Percentiles rank a stretch among this genome's conserved stretches.
Evolutionary conservation across 2,329 filamentous ascomycete genomes (phyloP).

Genomic region (Claviceps quebecensis): DNA sequence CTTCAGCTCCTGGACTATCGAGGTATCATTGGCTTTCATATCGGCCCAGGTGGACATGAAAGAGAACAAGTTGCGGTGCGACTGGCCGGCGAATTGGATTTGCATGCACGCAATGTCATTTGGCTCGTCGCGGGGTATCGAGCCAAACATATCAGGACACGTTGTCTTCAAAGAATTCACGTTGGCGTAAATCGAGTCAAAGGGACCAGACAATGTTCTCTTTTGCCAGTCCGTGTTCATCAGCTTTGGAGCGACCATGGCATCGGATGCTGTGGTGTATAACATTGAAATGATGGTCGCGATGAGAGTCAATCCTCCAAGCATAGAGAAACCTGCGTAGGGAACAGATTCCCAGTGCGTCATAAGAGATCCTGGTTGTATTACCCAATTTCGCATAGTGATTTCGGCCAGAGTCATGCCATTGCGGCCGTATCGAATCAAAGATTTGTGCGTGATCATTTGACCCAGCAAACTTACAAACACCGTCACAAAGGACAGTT

Average conservation of each 20-base stretch:
- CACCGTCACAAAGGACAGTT: slow-evolving; percentile 64
- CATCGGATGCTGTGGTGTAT: slow-evolving; percentile 65
- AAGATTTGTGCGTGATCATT: slow-evolving; percentile 54
- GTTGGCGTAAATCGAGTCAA: slow-evolving; percentile 52
- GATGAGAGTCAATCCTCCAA: slow-evolving; percentile 47
- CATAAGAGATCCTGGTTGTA: slow-evolving; percentile 58
- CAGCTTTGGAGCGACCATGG: slow-evolving; percentile 60
- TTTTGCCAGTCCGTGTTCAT: slow-evolving; percentile 40
- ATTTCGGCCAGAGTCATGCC: slow-evolving; percentile 66
- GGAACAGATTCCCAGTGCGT: slow-evolving; percentile 53
- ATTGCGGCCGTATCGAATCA: slow-evolving; percentile 44
- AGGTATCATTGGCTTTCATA: slow-evolving; percentile 29
- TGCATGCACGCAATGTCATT: slow-evolving; percentile 46
- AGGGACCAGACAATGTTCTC: slow-evolving; percentile 37
- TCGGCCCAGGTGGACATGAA: slow-evolving; percentile 44
- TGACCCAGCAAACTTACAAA: slow-evolving; percentile 66
- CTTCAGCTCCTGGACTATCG: slow-evolving; percentile 20
- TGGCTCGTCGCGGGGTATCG: slow-evolving; percentile 23
- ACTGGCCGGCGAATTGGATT: slow-evolving; percentile 55
- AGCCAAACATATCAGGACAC: slow-evolving; percentile 48
- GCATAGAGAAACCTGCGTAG: slow-evolving; percentile 46
- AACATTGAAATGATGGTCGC: slow-evolving; percentile 54
- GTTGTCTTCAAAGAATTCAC: slow-evolving; percentile 34
- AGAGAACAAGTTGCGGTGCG: slow-evolving; percentile 54
- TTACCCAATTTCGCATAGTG: slow-evolving; percentile 63